Percentiles rank a stretch among this genome's conserved stretches.
Conservation (phyloP, 164 flowering plant genomes). For the Pachysandra terminalis region DNA sequence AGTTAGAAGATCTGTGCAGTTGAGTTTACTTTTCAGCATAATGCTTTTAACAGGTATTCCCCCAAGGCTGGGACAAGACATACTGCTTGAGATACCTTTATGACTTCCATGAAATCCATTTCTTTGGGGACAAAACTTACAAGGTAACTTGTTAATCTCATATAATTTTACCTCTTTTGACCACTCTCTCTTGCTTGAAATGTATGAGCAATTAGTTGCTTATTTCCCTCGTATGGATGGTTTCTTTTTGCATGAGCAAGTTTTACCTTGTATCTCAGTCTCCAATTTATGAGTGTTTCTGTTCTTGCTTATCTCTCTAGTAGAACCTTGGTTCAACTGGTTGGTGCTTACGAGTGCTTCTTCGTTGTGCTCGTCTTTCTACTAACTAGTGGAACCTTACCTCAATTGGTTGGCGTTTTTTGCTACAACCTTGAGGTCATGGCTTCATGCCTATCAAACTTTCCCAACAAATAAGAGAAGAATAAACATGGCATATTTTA, state of each 20-base stretch:
- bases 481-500: too few relatives aligned
- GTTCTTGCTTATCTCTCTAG: not conserved
- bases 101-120: conserved; percentile 85
- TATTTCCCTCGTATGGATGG: too few relatives aligned
- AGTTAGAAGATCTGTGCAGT: not conserved
- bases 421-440: not conserved
- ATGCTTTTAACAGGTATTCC: conserved; percentile 72
- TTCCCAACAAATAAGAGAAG: not conserved
- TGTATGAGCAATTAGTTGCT: not conserved
- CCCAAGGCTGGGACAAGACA: conserved; percentile 98
- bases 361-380: too few relatives aligned
- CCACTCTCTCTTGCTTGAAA: not conserved
- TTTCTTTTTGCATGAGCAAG: not conserved
- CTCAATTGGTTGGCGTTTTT: too few relatives aligned
- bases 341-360: not conserved
- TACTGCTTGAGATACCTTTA: conserved; percentile 87
- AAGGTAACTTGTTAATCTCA: conserved; percentile 41
- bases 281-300: not conserved
- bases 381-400: too few relatives aligned
- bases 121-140: conserved; percentile 98
- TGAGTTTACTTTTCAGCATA: conserved; percentile 1
- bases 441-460: not conserved
- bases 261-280: not conserved
- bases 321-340: not conserved
- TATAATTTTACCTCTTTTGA: not conserved